Evolutionary conservation across 306 rosid species (phyloP).

Genomic region (Acacia melanoxylon): DNA sequence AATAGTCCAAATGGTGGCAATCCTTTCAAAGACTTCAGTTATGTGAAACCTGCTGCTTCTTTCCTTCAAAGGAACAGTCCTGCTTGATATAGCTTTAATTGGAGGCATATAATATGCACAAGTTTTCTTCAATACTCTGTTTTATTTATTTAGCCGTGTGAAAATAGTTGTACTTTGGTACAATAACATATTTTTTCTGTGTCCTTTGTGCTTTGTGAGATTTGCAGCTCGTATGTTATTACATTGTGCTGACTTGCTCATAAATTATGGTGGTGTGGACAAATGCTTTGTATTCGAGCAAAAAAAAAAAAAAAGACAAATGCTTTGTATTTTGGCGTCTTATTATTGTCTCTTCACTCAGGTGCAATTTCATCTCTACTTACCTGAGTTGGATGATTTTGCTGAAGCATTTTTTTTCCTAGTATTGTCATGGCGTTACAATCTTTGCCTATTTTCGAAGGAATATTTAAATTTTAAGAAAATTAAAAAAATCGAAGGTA

Average conservation of each 20-base stretch:
- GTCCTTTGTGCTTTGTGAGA: constrained; percentile 5
- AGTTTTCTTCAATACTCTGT: background rate
- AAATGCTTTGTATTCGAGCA: too few relatives aligned
- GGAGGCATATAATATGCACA: background rate
- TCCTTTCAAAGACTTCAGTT: constrained; percentile 74
- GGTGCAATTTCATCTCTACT: background rate
- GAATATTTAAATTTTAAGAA: background rate
- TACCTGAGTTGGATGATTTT: background rate
- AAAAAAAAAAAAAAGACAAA: too few relatives aligned
- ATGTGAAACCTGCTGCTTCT: constrained; percentile 79
- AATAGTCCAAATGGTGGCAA: constrained; percentile 82
- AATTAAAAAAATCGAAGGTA: background rate
- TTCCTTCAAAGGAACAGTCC: constrained; percentile 60
- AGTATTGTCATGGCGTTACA: background rate
- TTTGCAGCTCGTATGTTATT: background rate
- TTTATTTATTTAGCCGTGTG: constrained; percentile 25
- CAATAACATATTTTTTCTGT: constrained; percentile 7
- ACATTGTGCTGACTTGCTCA: background rate
- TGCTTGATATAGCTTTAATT: constrained; percentile 21
- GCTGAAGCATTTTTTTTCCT: background rate
- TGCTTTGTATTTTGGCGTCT: background rate
- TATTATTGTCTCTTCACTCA: background rate
- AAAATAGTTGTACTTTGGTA: background rate
- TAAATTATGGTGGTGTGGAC: background rate
- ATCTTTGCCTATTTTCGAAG: background rate